Conservation (phyloP, 2,329 filamentous ascomycete species). For the Alternaria sp. region DNA sequence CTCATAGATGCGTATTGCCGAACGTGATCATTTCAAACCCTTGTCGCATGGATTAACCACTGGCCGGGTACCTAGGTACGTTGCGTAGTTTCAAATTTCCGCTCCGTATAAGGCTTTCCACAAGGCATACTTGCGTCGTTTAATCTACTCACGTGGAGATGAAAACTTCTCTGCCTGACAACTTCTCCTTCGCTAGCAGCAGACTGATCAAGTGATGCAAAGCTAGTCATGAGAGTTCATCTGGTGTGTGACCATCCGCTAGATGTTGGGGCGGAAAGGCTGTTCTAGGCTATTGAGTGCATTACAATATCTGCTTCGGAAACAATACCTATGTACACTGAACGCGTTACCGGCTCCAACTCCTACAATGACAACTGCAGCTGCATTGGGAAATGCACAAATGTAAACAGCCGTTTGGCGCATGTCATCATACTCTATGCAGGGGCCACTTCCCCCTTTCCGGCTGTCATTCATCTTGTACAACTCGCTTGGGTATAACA, state of each 20-base stretch:
- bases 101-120: conserved; percentile 9
- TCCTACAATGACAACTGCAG: neutral
- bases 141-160: neutral
- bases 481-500: neutral
- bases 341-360: neutral
- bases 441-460: neutral
- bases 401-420: neutral
- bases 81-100: conserved; percentile 5
- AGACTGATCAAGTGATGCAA: neutral
- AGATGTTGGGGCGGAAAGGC: neutral
- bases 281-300: neutral
- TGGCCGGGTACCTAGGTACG: neutral
- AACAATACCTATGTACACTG: neutral
- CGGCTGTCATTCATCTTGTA: neutral
- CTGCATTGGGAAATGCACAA: neutral
- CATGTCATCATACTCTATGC: neutral
- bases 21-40: neutral
- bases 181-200: neutral
- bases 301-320: neutral
- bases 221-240: neutral
- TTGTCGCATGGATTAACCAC: neutral
- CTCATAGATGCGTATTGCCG: neutral
- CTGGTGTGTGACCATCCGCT: neutral
- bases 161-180: neutral
- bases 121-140: conserved; percentile 17